phyloP scores from a whole-genome alignment of 441 rosid genomes.

The Populus hybrid region DNA sequence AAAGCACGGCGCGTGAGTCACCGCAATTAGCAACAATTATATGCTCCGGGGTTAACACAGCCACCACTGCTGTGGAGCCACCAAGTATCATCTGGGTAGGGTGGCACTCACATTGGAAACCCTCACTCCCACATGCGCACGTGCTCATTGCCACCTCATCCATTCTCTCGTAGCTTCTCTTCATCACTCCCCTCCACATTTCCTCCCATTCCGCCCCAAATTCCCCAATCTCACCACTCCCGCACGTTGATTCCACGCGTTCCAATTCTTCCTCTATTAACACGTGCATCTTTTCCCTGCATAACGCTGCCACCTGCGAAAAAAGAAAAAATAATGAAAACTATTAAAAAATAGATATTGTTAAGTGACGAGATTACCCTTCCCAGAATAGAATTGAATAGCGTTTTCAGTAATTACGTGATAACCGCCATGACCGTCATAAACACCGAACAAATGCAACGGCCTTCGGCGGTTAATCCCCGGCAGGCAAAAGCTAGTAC shows the following conservation, averaged over 20 bases:
- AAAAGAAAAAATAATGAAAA: not conserved
- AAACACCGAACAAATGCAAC: constrained; percentile 59
- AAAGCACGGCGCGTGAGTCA: constrained; percentile 83
- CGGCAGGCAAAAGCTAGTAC: constrained; percentile 46
- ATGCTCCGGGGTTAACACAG: constrained; percentile 43
- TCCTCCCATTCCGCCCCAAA: constrained; percentile 21
- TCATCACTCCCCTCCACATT: constrained; percentile 52
- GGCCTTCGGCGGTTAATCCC: constrained; percentile 40
- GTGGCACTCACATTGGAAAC: constrained; percentile 37
- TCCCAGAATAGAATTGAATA: not conserved
- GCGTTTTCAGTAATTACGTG: constrained; percentile 30
- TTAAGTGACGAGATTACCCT: constrained; percentile 22
- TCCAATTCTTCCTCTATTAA: constrained; percentile 53
- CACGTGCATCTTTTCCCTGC: constrained; percentile 66
- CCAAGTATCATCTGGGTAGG: constrained; percentile 44
- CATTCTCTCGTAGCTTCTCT: constrained; percentile 49
- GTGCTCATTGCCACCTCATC: constrained; percentile 50
- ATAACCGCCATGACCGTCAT: constrained; percentile 58
- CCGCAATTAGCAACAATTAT: constrained; percentile 75
- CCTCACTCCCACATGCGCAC: constrained; percentile 42
- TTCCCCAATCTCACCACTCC: not conserved
- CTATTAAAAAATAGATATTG: not conserved
- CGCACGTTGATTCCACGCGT: constrained; percentile 26
- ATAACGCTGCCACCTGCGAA: constrained; percentile 65
- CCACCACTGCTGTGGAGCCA: constrained; percentile 73